Base-by-base conservation (phyloP, 345 rosid species). In the Abelmoschus esculentus region DNA sequence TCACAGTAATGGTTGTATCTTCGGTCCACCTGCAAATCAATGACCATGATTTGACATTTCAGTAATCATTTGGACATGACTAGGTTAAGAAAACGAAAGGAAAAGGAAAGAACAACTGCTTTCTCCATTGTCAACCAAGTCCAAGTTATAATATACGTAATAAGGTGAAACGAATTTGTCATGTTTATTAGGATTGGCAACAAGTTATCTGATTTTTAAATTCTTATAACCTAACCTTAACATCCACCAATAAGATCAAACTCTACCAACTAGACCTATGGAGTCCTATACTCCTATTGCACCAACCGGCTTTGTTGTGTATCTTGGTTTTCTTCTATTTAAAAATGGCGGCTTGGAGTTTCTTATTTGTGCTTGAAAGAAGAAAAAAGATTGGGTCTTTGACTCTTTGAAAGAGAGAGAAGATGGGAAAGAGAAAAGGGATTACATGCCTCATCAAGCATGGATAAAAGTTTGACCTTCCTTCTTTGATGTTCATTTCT, bases 401-500 rank as follows among this genome's bases (percentile, higher is more conserved):
- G 76, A 76, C 70, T 77, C 69, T 69, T 72, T 79, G 56, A 49
- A 29, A 17, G 55, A 76, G 73, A 67, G 67, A 54, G 74, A 68
- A 75, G 56, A 64, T 44, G 62, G 46, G 73, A 19, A 15, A 34
- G 56, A 56, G 18, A 50, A 57, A 13, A 42, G 63, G 67, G 70
- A 36, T 70, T 76, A 93, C 96, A 80, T 89, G 90, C 99, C 99
- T 95, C 97, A 77, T 95, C 99, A 81, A 95, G 93, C 99, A 89
- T 95, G 78, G 92, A 74, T 69, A 95, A 72, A 53, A 95, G 87
- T 79, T 91, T 95, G 88, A 83, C 96, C 89, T 91, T 95, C 79
- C 90, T 87, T 77, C 97, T 85, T 73, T 95, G 99, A 81, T 91
- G 91, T 73, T 95, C 97, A 84, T 88, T 89, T 74, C 97, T 83